phyloP scores from a whole-genome alignment of 306 rosid genomes.

The Ormosia semicastrata region DNA sequence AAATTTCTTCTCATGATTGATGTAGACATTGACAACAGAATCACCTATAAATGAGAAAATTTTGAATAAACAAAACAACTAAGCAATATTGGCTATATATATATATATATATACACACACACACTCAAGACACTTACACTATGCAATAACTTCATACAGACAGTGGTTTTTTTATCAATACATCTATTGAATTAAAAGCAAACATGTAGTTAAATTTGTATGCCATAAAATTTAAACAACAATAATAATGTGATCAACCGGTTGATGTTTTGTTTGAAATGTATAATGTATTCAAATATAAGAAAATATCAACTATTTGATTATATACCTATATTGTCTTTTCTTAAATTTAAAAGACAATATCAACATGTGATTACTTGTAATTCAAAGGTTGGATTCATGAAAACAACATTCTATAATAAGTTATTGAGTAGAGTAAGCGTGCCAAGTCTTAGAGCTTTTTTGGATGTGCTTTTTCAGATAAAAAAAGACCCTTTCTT shows the following conservation, averaged over 20 bases:
- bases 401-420: neutral
- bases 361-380: neutral
- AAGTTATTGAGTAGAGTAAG: neutral
- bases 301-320: neutral
- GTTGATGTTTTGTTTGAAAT: neutral
- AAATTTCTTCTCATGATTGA: conserved; percentile 86
- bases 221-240: neutral
- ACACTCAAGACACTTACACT: neutral
- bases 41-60: conserved; percentile 56
- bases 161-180: neutral
- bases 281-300: neutral
- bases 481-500: no score
- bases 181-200: neutral
- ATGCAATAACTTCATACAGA: conserved; percentile 2
- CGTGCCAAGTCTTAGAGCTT: neutral
- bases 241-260: neutral
- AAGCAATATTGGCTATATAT: neutral
- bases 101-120: no score
- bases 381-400: neutral
- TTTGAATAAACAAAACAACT: conserved; percentile 23
- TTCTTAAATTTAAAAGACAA: neutral
- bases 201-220: neutral
- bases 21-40: conserved; percentile 81
- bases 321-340: neutral
- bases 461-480: no score